Conservation (phyloP, 345 rosid genomes). For the Pugionium dolabratum region DNA sequence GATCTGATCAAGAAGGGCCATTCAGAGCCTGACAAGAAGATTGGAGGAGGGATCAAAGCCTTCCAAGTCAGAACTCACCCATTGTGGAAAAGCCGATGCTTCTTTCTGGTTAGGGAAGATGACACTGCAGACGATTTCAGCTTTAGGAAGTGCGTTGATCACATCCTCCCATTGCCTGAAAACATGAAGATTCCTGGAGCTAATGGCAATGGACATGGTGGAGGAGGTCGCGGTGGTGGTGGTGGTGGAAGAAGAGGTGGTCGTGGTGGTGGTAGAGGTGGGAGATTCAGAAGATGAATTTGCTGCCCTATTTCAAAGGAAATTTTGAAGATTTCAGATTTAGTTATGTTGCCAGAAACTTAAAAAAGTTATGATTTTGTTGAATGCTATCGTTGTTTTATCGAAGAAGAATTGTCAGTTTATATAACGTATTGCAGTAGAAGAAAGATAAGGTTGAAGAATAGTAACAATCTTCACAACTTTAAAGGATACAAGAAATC, state of each 20-base stretch:
- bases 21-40: conserved; percentile 73
- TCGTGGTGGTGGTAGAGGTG: conserved; percentile 39
- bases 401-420: conserved; percentile 22
- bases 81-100: conserved; percentile 69
- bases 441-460: background rate
- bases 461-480: background rate
- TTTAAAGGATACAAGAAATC: background rate
- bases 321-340: too few species aligned
- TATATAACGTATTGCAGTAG: background rate
- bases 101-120: conserved; percentile 80
- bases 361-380: conserved; percentile 7
- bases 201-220: conserved; percentile 46
- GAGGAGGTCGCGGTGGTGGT: conserved; percentile 43
- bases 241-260: conserved; percentile 50
- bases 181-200: conserved; percentile 62
- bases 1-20: conserved; percentile 29
- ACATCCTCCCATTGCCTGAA: conserved; percentile 83
- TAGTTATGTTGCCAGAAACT: conserved; percentile 14
- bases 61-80: conserved; percentile 83
- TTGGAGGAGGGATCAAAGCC: conserved; percentile 67
- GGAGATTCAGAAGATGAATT: too few species aligned
- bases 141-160: conserved; percentile 95
- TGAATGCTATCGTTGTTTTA: conserved; percentile 10
- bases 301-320: too few species aligned
- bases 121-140: conserved; percentile 81